Percentiles rank a stretch among this genome's conserved stretches.
Conservation (phyloP, 2,329 filamentous ascomycete genomes). For the Arthrobotrys iridis region DNA sequence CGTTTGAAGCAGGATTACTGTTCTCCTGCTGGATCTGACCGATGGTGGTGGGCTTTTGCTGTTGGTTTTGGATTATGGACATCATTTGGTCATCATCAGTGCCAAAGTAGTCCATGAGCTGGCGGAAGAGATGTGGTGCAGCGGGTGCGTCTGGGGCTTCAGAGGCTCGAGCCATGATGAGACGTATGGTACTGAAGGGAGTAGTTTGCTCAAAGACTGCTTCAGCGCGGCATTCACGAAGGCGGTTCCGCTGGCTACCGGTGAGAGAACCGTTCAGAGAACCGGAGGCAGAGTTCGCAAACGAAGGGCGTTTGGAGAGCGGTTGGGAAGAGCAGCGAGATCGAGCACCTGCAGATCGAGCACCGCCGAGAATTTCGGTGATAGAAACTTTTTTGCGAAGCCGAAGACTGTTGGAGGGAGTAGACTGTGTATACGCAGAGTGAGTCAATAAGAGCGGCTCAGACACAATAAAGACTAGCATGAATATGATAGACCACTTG, state of each 20-base stretch:
- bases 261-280: constrained; percentile 44
- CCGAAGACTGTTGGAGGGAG: constrained; percentile 13
- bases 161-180: constrained; percentile 42
- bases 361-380: constrained; percentile 23
- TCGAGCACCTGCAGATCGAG: not conserved
- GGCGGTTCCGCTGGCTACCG: constrained; percentile 28
- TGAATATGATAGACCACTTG: no score
- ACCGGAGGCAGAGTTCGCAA: constrained; percentile 9
- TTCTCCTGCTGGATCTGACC: constrained; percentile 11
- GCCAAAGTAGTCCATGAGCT: constrained; percentile 49
- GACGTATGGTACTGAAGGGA: constrained; percentile 42
- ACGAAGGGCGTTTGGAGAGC: constrained; percentile 26
- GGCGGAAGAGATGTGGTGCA: constrained; percentile 30
- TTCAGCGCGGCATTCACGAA: constrained; percentile 40
- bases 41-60: not conserved
- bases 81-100: constrained; percentile 40
- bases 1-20: not conserved
- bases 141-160: constrained; percentile 31
- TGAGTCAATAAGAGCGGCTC: not conserved
- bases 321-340: constrained; percentile 6
- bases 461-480: no score
- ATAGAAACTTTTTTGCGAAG: constrained; percentile 25
- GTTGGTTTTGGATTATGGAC: constrained; percentile 12
- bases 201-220: constrained; percentile 43
- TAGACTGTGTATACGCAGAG: constrained; percentile 1